Evolutionary conservation across 495 filamentous ascomycete genomes (phyloP).

Genomic region (Hypoxylon lienhwacheense): DNA sequence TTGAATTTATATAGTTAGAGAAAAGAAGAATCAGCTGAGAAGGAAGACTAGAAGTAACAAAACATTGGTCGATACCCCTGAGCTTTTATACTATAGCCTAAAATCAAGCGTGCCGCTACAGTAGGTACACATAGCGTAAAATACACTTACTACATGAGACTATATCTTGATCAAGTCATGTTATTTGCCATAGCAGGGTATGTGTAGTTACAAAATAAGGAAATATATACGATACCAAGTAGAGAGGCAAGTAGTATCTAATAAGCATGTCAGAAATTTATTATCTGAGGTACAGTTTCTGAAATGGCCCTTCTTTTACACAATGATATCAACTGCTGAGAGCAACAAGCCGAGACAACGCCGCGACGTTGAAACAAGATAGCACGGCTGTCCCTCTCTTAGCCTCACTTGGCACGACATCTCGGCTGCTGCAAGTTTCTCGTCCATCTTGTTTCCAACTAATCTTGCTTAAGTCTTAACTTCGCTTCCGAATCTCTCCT

Average conservation of each 20-base stretch:
- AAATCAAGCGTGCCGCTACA: not conserved
- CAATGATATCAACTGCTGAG: not conserved
- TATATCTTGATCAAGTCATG: too few species aligned
- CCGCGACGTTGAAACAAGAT: slow-evolving; percentile 14
- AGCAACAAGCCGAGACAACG: slow-evolving; percentile 19
- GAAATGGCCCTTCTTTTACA: too few species aligned
- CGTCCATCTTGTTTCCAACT: slow-evolving; percentile 10
- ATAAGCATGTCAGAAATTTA: too few species aligned
- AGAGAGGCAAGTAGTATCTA: too few species aligned
- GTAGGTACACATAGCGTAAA: not conserved
- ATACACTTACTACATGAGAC: not conserved
- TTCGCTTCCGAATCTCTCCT: too few species aligned
- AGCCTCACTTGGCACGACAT: slow-evolving; percentile 14
- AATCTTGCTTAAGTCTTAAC: too few species aligned
- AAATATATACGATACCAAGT: too few species aligned
- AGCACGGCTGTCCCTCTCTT: not conserved
- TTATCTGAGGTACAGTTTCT: too few species aligned
- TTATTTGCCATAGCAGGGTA: too few species aligned
- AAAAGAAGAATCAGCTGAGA: not conserved
- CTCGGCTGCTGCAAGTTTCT: slow-evolving; percentile 7
- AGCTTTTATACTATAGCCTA: not conserved
- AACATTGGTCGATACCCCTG: slow-evolving; percentile 12
- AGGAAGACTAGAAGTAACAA: not conserved
- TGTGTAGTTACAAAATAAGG: too few species aligned
- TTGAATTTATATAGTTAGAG: not conserved